These are phyloP conservation scores for Exserohilum rostratum DNA, from an alignment of 2,329 filamentous ascomycete genomes.

Conservation along the genomic window DNA sequence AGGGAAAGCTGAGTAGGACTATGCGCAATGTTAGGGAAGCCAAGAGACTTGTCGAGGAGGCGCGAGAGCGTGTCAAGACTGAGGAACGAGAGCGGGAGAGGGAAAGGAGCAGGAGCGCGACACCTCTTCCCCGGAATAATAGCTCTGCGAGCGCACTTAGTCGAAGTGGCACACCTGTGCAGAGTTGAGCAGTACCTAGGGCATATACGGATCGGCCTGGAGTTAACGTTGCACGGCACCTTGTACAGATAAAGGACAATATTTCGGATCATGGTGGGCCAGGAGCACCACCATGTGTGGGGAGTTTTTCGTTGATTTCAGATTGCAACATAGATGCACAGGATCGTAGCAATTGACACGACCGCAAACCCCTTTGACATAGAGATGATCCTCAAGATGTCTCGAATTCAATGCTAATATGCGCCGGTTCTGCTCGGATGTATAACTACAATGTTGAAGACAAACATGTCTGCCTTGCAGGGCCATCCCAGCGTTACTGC, in stretches of 20 bases:
- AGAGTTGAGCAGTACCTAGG: slow-evolving; percentile 1
- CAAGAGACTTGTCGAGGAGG: slow-evolving; percentile 45
- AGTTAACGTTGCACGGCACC: background rate
- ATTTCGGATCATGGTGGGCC: background rate
- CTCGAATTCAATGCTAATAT: too few relatives aligned
- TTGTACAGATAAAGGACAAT: slow-evolving; percentile 10
- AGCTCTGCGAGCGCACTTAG: slow-evolving; percentile 28
- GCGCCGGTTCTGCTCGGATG: background rate
- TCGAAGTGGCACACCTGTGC: slow-evolving; percentile 31
- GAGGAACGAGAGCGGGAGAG: slow-evolving; percentile 37
- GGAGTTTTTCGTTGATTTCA: background rate
- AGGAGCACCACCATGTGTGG: background rate
- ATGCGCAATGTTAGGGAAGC: slow-evolving; percentile 42
- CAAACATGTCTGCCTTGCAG: background rate
- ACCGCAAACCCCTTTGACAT: background rate
- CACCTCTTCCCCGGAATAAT: slow-evolving; percentile 29
- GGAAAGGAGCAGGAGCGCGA: slow-evolving; percentile 33
- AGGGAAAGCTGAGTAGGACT: slow-evolving; percentile 39
- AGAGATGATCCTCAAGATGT: too few relatives aligned
- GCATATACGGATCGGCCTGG: background rate
- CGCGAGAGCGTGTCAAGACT: slow-evolving; percentile 38
- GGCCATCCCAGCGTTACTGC: background rate
- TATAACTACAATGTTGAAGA: background rate
- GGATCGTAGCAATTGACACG: background rate
- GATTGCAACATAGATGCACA: background rate